Conservation (phyloP, 2,329 filamentous ascomycete species). For the Annulohypoxylon truncatum region DNA sequence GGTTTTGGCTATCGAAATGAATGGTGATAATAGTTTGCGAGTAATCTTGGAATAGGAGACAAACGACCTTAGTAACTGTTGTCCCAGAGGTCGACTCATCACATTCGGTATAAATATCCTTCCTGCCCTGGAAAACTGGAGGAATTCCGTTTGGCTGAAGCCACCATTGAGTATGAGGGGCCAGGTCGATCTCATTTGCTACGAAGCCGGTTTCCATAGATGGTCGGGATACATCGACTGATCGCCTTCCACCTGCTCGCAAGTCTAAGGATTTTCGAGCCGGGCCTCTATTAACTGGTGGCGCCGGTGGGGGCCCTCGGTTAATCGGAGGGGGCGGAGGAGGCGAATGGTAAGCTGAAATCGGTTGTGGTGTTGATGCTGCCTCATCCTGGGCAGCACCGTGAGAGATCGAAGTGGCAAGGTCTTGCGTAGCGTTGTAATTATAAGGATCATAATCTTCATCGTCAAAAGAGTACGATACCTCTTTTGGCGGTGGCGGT, state of each 20-base stretch:
- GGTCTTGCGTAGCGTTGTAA: slow-evolving; percentile 56
- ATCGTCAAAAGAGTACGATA: slow-evolving; percentile 57
- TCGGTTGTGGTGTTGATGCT: slow-evolving; percentile 60
- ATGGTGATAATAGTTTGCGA: slow-evolving; percentile 91
- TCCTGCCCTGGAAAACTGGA: slow-evolving; percentile 82
- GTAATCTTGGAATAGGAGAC: slow-evolving; percentile 94
- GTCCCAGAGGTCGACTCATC: slow-evolving; percentile 80
- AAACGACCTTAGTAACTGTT: slow-evolving; percentile 81
- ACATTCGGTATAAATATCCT: slow-evolving; percentile 84
- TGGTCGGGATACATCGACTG: slow-evolving; percentile 80
- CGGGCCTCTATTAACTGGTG: slow-evolving; percentile 53
- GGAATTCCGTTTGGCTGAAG: slow-evolving; percentile 81
- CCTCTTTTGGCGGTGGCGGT: slow-evolving; percentile 64
- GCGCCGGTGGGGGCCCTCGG: slow-evolving; percentile 57
- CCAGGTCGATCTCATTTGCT: slow-evolving; percentile 87
- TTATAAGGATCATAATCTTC: slow-evolving; percentile 79
- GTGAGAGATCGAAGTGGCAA: slow-evolving; percentile 48
- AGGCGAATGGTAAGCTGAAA: slow-evolving; percentile 58
- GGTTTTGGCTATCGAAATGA: slow-evolving; percentile 80
- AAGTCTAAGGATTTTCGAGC: slow-evolving; percentile 74
- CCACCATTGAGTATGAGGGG: slow-evolving; percentile 85
- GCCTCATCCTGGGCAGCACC: slow-evolving; percentile 60
- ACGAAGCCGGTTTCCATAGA: slow-evolving; percentile 85
- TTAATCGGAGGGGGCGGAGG: slow-evolving; percentile 59
- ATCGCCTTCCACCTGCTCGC: slow-evolving; percentile 65